Evolutionary conservation across 805 yeast genomes (phyloP), one percentile per base, ranked within the genome.

Genomic region (Pichia paraexigua): DNA sequence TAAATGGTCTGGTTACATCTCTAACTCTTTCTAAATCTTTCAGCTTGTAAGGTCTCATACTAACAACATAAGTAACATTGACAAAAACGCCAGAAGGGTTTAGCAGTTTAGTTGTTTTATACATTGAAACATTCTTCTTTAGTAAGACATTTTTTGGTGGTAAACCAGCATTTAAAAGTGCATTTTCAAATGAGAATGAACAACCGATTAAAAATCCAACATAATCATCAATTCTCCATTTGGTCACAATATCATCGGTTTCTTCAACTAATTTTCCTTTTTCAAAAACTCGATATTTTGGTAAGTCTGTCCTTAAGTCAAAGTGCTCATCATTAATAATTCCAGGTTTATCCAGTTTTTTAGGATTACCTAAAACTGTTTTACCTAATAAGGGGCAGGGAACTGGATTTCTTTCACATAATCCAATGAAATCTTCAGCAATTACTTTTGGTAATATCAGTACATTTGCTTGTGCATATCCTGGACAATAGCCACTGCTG

Each of bases 121-220:
- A 47, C 50, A 47, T 47, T 27, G 50, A 47, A 24, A 47, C 50
- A n/a, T 42, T 42, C 13, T 18, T 3, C 13, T 32, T 32, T 11
- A 28, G 5, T 35, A 11, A 12, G 5, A 47, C 46, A 41, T 42
- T 47, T 25, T 27, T 42, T 17, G 50, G 50, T 18, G 42, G 15
- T n/a, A 47, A 25, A 11, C 37, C 25, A 12, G 6, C 32, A 15
- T 30, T 30, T 13, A 17, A 5, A 3, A 47, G 22, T 11, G 46
- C 50, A 18, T 28, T 28, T 42, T 47, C 50, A 27, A 47, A 47
- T n/a, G 50, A 47, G 22, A 47, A 47, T 24, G 50, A 47, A 32
- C 50, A 47, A 11, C 50, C 50, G 22, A 47, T 47, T 13, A 47
- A 20, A 32, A 47, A 47, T 5, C 50, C 50, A 22, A 47, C 22